Base-by-base conservation (phyloP, 495 filamentous ascomycete genomes). In the Ascobolus immersus region DNA sequence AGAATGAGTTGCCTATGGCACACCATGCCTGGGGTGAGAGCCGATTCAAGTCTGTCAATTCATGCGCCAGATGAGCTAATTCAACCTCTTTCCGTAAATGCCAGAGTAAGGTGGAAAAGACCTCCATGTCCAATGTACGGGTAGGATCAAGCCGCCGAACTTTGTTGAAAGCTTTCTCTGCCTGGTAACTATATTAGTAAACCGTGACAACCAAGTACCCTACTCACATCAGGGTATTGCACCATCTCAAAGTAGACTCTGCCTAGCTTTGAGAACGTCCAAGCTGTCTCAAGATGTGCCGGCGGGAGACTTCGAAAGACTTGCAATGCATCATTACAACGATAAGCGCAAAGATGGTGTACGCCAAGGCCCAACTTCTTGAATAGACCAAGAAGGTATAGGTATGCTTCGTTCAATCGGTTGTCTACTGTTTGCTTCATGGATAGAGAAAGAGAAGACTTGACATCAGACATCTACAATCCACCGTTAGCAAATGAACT, bases 31-130 rank as follows among this genome's bases (percentile, higher is more conserved):
- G 70, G 7, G 86, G 86, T 0, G 81, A 84, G 28, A 80, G 61
- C 45, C 78, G 81, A 29, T 81, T 81, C 8, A 67, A 50, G 36
- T 91, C 89, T 27, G 89, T 60, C 13, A 93, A 58, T 47, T 86
- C 75, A 43, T 93, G 89, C 2, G 86, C 73, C 11, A 96, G 62
- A 49, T 81, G 89, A 2, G 89, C 80, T 5, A 96, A 60, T 18
- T 92, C 78, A 5, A 77, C 72, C 40, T 93, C 86, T 42, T 71
- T 75, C 49, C 90, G 86, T 39, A 91, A 58, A 49, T 90, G 78
- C 86, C 86, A 96, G 5, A 96, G 67, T n/a, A 84, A 69, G 9
- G 89, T 94, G 3, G 84, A 93, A 51, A 86, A 96, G 14, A 91
- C 71, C 45, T 96, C 86, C 82, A 93, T 92, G 45, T 91, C 82